These are phyloP conservation scores for Coemansia sp. DNA, from an alignment of 192 early-diverging fungal species.

Conservation along the genomic window DNA sequence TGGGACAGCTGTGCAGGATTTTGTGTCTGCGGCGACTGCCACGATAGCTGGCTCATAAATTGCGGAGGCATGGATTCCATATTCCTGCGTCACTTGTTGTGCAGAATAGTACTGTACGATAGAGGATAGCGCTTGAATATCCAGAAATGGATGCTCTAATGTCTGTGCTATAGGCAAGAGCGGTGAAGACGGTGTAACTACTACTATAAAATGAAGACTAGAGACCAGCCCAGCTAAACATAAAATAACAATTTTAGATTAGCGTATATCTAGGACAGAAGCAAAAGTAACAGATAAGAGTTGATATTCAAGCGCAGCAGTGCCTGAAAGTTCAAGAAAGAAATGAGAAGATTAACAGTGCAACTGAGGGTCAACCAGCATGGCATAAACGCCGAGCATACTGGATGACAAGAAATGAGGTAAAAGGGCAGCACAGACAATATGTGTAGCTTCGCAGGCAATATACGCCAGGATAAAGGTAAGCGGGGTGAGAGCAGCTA, in stretches of 20 bases:
- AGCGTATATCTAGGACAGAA: not conserved
- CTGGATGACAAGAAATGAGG: conserved; percentile 2
- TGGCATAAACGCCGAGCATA: conserved; percentile 2
- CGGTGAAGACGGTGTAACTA: not conserved
- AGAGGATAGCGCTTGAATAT: not conserved
- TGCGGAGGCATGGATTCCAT: conserved; percentile 44
- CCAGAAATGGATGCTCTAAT: not conserved
- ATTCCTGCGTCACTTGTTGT: not conserved
- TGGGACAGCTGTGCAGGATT: conserved; percentile 5
- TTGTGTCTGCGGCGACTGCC: conserved; percentile 38
- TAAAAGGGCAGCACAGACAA: not conserved
- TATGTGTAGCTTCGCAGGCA: conserved; percentile 8
- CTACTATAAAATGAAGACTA: not conserved
- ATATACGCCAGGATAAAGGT: not conserved
- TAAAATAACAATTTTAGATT: not conserved
- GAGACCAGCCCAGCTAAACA: not conserved
- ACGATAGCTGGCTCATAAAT: conserved; percentile 20
- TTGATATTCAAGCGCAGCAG: not conserved
- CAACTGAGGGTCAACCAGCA: not conserved
- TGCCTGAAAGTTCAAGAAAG: conserved; percentile 1
- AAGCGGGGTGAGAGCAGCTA: conserved; percentile 3
- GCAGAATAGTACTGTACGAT: not conserved
- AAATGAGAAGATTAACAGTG: not conserved
- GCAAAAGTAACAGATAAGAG: not conserved
- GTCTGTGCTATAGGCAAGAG: not conserved